These are phyloP conservation scores for Mycosphaerella sp. DNA, from an alignment of 2,329 filamentous ascomycete species.

Conservation along the genomic window DNA sequence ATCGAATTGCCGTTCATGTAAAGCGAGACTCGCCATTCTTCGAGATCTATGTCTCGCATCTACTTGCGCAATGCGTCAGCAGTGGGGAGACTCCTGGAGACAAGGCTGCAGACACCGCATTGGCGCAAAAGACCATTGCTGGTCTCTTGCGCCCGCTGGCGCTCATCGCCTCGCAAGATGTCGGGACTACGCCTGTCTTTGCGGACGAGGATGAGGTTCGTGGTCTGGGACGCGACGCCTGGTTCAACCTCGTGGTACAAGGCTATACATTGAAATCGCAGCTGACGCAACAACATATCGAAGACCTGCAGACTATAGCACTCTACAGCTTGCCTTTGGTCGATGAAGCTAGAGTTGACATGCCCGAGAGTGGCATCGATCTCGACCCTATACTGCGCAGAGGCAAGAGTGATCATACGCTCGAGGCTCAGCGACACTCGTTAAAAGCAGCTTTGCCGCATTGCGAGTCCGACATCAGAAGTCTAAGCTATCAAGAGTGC, in stretches of 20 bases:
- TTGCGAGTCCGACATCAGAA: conserved; percentile 70
- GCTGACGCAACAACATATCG: conserved; percentile 63
- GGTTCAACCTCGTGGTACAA: conserved; percentile 97
- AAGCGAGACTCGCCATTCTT: conserved; percentile 67
- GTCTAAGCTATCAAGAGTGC: conserved; percentile 79
- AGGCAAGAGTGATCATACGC: conserved; percentile 73
- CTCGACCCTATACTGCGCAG: conserved; percentile 88
- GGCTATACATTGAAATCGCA: conserved; percentile 74
- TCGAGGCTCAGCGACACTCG: conserved; percentile 71
- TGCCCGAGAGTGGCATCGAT: conserved; percentile 93
- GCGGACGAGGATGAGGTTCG: conserved; percentile 47
- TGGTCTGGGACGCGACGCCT: conserved; percentile 73
- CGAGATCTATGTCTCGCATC: conserved; percentile 73
- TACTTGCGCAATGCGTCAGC: conserved; percentile 81
- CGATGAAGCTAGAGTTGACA: conserved; percentile 78
- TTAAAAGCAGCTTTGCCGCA: conserved; percentile 68
- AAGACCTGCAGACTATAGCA: conserved; percentile 77
- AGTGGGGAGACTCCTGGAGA: conserved; percentile 72
- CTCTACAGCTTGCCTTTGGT: conserved; percentile 82
- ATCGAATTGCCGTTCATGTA: conserved; percentile 66
- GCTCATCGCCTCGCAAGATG: conserved; percentile 65
- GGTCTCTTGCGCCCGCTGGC: conserved; percentile 85
- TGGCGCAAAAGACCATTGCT: conserved; percentile 79
- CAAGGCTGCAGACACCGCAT: conserved; percentile 49
- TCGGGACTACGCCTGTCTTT: conserved; percentile 35